Conservation (phyloP, 176 grass and related monocot species). For the Ensete glaucum region DNA sequence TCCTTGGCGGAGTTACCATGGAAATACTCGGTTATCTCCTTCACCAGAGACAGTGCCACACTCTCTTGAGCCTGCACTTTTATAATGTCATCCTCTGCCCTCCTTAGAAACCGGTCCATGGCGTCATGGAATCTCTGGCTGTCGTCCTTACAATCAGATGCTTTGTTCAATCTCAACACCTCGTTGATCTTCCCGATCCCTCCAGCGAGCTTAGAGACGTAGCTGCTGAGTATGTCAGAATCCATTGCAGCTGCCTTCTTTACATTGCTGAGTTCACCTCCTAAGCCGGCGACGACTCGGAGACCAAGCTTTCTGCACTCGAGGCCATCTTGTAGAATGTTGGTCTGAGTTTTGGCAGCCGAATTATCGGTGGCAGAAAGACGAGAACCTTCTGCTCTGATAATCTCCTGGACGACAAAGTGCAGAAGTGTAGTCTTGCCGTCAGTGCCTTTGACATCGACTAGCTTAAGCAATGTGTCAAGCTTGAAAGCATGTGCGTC, state of each 20-base stretch:
- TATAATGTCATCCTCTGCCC: slow-evolving; percentile 70
- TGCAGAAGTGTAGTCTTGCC: slow-evolving; percentile 93
- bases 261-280: slow-evolving; percentile 66
- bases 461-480: slow-evolving; percentile 82
- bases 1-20: slow-evolving; percentile 77
- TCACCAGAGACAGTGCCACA: slow-evolving; percentile 74
- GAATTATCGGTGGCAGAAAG: slow-evolving; percentile 32
- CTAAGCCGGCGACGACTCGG: slow-evolving; percentile 60
- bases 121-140: slow-evolving; percentile 49
- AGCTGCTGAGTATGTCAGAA: slow-evolving; percentile 78
- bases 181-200: slow-evolving; percentile 83
- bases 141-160: slow-evolving; percentile 24
- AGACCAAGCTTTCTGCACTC: slow-evolving; percentile 83
- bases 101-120: slow-evolving; percentile 72
- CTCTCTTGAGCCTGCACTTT: slow-evolving; percentile 83
- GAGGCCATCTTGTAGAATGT: slow-evolving; percentile 50
- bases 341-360: slow-evolving; percentile 39
- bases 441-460: slow-evolving; percentile 90
- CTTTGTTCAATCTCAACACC: slow-evolving; percentile 51
- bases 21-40: slow-evolving; percentile 96
- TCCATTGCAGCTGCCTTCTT: slow-evolving; percentile 96
- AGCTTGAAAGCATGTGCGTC: slow-evolving; percentile 96
- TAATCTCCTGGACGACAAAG: slow-evolving; percentile 95
- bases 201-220: slow-evolving; percentile 70
- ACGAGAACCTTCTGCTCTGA: slow-evolving; percentile 53